A percentile compares a stretch with the other conserved stretches of the same genome.
Conservation (phyloP, 2,329 filamentous ascomycete genomes). For the Cordyceps cateniannulata region DNA sequence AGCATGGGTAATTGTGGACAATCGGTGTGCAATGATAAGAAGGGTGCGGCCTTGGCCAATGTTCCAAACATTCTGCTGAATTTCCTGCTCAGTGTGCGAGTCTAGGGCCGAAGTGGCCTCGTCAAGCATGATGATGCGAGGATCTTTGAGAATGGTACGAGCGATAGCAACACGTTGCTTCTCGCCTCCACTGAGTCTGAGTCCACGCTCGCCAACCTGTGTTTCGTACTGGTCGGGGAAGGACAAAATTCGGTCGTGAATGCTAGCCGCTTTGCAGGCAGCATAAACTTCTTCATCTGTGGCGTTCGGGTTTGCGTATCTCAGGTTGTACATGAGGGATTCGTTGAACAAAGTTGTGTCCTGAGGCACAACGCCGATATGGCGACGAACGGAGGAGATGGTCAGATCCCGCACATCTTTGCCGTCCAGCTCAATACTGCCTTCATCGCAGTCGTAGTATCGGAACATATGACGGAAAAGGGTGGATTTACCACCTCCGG, state of each 20-base stretch:
- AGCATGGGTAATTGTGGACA: constrained; percentile 79
- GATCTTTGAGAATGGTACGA: constrained; percentile 85
- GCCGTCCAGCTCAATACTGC: too few relatives aligned
- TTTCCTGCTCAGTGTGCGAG: constrained; percentile 87
- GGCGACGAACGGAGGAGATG: too few relatives aligned
- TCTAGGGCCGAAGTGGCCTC: constrained; percentile 90
- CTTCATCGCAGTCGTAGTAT: too few relatives aligned
- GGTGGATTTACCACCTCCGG: too few relatives aligned
- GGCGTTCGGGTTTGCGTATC: constrained; percentile 76
- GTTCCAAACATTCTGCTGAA: constrained; percentile 76
- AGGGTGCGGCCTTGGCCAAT: constrained; percentile 83
- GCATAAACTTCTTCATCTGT: constrained; percentile 76
- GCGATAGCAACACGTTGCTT: constrained; percentile 93
- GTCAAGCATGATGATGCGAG: constrained; percentile 85
- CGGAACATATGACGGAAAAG: too few relatives aligned
- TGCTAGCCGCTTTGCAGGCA: too few relatives aligned
- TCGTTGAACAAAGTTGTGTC: constrained; percentile 94
- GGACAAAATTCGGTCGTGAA: too few relatives aligned
- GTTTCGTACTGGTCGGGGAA: too few relatives aligned
- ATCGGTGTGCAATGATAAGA: constrained; percentile 86
- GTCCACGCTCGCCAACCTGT: constrained; percentile 83
- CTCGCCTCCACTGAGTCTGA: constrained; percentile 83
- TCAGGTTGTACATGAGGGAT: constrained; percentile 88
- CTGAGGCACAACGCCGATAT: too few relatives aligned
- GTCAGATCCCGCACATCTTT: too few relatives aligned